Evolutionary conservation across 2,329 filamentous ascomycete species (phyloP).

Genomic region (Aaosphaeria arxii): DNA sequence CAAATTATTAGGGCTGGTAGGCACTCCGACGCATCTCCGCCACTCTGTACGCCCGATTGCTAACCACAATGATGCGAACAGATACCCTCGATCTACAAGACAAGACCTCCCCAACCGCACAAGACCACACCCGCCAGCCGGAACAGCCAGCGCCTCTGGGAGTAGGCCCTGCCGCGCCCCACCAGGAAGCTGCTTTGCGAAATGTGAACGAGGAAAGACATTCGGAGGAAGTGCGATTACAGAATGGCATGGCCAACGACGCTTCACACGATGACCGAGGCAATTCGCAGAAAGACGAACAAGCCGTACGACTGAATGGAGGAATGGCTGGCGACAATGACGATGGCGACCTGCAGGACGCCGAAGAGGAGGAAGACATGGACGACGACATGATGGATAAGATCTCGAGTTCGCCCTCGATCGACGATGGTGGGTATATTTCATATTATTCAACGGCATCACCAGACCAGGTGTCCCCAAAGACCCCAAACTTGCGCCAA

Average conservation of each 20-base stretch:
- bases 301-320: constrained; percentile 32
- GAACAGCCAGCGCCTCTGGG: constrained; percentile 51
- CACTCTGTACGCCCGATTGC: constrained; percentile 5
- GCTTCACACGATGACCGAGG: constrained; percentile 40
- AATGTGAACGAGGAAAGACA: constrained; percentile 72
- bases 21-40: constrained; percentile 8
- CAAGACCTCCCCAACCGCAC: constrained; percentile 74
- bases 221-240: constrained; percentile 68
- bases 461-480: neutral
- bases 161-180: constrained; percentile 63
- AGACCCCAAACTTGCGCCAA: too few species aligned
- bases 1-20: constrained; percentile 56
- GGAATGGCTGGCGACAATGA: constrained; percentile 34
- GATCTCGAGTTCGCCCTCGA: constrained; percentile 97
- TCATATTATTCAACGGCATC: constrained; percentile 37
- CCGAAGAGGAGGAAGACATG: constrained; percentile 65
- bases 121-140: constrained; percentile 68
- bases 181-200: constrained; percentile 82
- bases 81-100: constrained; percentile 96
- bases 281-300: constrained; percentile 48
- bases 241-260: constrained; percentile 49
- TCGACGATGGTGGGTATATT: constrained; percentile 92
- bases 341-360: constrained; percentile 59
- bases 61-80: constrained; percentile 41
- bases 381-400: constrained; percentile 98